Conservation (phyloP, 768 basidiomycete species). For the Termitomyces titanicus region DNA sequence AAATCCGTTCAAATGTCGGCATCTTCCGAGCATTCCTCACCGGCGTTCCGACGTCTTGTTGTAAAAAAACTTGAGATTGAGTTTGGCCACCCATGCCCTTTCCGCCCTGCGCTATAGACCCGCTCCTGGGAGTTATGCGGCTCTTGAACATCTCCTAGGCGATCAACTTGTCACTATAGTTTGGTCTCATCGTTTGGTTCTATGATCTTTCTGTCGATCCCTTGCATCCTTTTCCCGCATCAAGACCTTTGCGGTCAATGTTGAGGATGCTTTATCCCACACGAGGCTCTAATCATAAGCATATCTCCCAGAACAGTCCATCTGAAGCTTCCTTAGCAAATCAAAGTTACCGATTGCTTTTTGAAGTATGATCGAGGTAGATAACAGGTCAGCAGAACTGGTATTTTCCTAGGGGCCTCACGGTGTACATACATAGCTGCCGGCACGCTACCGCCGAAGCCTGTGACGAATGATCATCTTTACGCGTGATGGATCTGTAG, state of each 20-base stretch:
- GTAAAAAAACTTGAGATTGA: too few species aligned
- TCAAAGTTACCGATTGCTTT: not conserved
- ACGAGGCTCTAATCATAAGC: not conserved
- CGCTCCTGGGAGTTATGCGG: not conserved
- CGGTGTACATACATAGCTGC: not conserved
- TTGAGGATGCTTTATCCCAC: not conserved
- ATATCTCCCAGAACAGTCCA: not conserved
- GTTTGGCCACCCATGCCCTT: too few species aligned
- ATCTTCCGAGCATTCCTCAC: too few species aligned
- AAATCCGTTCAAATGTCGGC: too few species aligned
- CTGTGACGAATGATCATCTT: not conserved
- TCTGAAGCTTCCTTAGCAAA: not conserved
- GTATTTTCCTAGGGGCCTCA: not conserved
- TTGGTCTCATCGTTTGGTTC: not conserved
- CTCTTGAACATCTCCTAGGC: too few species aligned
- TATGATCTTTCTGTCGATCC: not conserved
- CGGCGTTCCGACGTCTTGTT: too few species aligned
- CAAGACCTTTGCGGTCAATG: not conserved
- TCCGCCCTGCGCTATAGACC: not conserved
- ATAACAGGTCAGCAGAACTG: constrained; percentile 7
- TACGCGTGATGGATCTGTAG: too few species aligned
- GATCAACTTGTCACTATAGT: not conserved
- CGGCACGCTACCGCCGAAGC: too few species aligned
- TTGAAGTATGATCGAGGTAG: constrained; percentile 7
- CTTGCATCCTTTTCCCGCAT: not conserved